phyloP scores from a whole-genome alignment of 2,329 filamentous ascomycete species.

The Beauveria rudraprayagi region DNA sequence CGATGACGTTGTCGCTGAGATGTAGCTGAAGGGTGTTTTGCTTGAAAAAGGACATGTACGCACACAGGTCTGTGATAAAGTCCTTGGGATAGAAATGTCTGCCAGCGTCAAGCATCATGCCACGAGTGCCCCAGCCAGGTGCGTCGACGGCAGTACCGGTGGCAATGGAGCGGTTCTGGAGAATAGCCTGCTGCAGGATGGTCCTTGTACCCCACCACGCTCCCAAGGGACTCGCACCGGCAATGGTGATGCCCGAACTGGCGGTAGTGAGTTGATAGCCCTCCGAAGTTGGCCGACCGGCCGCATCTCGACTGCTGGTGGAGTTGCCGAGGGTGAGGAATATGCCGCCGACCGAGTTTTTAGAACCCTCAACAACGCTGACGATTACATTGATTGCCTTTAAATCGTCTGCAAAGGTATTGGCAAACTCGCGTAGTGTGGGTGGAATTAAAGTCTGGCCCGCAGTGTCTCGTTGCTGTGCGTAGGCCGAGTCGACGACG shows the following conservation, averaged over 20 bases:
- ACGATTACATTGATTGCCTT: neutral
- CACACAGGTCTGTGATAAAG: constrained; percentile 49
- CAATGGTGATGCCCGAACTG: constrained; percentile 33
- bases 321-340: neutral
- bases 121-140: constrained; percentile 42
- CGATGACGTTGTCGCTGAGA: constrained; percentile 47
- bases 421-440: neutral
- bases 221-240: constrained; percentile 44
- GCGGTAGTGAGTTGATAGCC: constrained; percentile 38
- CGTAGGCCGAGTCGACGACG: neutral
- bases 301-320: constrained; percentile 27
- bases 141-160: constrained; percentile 37
- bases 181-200: constrained; percentile 40
- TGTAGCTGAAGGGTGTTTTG: constrained; percentile 52
- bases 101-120: constrained; percentile 44
- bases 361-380: neutral
- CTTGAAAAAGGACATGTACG: constrained; percentile 54
- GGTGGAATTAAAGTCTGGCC: neutral
- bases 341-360: neutral
- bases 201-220: constrained; percentile 51
- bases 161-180: constrained; percentile 31
- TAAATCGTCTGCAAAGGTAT: neutral
- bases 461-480: neutral
- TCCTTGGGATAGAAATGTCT: constrained; percentile 48
- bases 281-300: constrained; percentile 38